Evolutionary conservation across 257 asterid genomes (phyloP), one percentile per base, ranked within the genome.

Genomic region (Solanum sejunctum): DNA sequence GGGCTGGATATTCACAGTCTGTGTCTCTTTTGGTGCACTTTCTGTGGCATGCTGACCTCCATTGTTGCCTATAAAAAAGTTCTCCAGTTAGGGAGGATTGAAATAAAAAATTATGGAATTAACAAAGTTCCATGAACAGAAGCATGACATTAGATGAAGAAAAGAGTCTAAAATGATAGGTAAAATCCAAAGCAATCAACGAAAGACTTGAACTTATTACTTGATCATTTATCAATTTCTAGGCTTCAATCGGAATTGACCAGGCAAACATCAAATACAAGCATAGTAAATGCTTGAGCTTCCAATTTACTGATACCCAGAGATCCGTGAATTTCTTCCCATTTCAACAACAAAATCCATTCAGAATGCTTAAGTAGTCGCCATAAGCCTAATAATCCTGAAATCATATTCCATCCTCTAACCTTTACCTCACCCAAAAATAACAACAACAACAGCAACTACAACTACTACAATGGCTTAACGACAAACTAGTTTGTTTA

Each of bases 1-100:
- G 64, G 96, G 96, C 89, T 90, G 97, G 85, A 90, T 83, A 85
- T 90, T 94, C 84, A 92, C 92, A 49, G 93, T 90, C 66, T 90
- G 93, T 39, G 87, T 85, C 52, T 84, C 87, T 88, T 86, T 92
- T 77, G 91, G 84, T 86, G 94, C 88, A 63, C 90, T 91, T 85
- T 92, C 97, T 21, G 91, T 83, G 83, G 89, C 55, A 85, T 84
- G 95, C 83, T 90, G 88, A 80, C 90, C 92, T 75, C 92, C 95
- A 55, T 88, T 91, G 83, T 90, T 90, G 64, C 92, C 98, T 94
- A 81, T 66, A 66, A 64, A 39, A 47, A 78, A 23, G 83, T 47
- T 63, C 52, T 49, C 72, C 26, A 43, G 61, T 47, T 81, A 69
- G 56, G 84, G 41, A 72, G 51, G 51, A 26, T 36, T 11, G 83